These are phyloP conservation scores for Candida gigantensis DNA, from an alignment of 1,139 yeast species.

Conservation along the genomic window DNA sequence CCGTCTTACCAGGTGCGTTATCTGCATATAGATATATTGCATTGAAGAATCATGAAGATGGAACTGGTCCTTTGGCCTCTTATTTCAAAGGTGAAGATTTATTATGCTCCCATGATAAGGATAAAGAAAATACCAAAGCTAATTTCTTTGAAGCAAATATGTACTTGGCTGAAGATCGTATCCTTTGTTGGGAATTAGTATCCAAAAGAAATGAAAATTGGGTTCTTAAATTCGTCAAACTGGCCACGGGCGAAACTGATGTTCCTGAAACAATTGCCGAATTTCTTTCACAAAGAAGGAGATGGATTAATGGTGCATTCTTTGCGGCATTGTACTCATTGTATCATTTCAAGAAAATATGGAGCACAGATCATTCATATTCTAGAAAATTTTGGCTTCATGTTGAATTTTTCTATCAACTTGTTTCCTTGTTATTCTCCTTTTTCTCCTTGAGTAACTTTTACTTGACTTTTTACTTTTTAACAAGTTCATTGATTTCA, in stretches of 20 bases:
- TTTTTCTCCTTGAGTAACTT: conserved; percentile 91
- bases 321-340: conserved; percentile 93
- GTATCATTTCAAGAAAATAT: conserved; percentile 73
- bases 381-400: conserved; percentile 77
- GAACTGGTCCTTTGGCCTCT: conserved; percentile 87
- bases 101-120: conserved; percentile 30
- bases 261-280: conserved; percentile 92
- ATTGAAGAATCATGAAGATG: conserved; percentile 78
- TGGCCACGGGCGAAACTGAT: conserved; percentile 96
- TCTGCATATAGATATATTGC: conserved; percentile 95
- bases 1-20: conserved; percentile 94
- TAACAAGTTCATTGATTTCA: conserved; percentile 79
- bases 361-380: conserved; percentile 82
- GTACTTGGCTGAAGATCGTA: conserved; percentile 97
- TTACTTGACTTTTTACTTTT: conserved; percentile 85
- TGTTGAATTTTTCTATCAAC: conserved; percentile 82
- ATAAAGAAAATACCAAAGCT: conserved; percentile 39
- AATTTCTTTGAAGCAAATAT: conserved; percentile 94
- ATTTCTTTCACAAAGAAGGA: conserved; percentile 90
- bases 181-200: conserved; percentile 94
- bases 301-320: conserved; percentile 98
- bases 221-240: conserved; percentile 90
- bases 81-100: conserved; percentile 89
- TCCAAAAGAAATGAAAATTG: conserved; percentile 85
- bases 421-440: conserved; percentile 72